A percentile compares a stretch with the other conserved stretches of the same genome.
phyloP scores from a whole-genome alignment of 306 rosid species.

The Medicago arabica region DNA sequence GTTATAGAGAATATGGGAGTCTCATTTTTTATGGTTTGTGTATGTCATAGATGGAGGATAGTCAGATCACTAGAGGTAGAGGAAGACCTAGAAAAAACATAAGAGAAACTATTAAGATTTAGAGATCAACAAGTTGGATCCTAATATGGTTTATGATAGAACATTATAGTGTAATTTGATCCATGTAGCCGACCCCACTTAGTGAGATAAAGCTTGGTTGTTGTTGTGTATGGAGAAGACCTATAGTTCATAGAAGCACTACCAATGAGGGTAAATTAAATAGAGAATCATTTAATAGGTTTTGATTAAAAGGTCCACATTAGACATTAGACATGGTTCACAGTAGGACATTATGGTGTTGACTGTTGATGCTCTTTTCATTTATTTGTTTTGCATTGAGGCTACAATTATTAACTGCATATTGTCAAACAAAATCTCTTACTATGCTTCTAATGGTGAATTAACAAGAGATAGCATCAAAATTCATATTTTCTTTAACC shows the following conservation, averaged over 20 bases:
- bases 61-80: too few species aligned
- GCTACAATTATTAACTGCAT: conserved; percentile 10
- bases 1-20: background rate
- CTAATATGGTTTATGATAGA: too few species aligned
- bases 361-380: background rate
- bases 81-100: too few species aligned
- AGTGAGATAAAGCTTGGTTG: too few species aligned
- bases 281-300: background rate
- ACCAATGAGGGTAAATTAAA: background rate
- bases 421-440: conserved; percentile 26
- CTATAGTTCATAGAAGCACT: background rate
- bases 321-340: background rate
- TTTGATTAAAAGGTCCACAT: conserved; percentile 8
- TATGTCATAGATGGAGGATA: background rate
- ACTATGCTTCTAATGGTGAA: conserved; percentile 21
- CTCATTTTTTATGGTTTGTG: conserved; percentile 10
- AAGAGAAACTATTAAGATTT: too few species aligned
- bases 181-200: too few species aligned
- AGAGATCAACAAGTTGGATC: too few species aligned
- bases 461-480: conserved; percentile 2
- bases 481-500: conserved; percentile 27
- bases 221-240: background rate
- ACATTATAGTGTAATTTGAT: too few species aligned
- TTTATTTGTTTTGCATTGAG: conserved; percentile 17
- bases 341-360: background rate